Evolutionary conservation across 2,329 filamentous ascomycete genomes (phyloP), one percentile per base, ranked within the genome.

Genomic region (Ophiostoma sp.): DNA sequence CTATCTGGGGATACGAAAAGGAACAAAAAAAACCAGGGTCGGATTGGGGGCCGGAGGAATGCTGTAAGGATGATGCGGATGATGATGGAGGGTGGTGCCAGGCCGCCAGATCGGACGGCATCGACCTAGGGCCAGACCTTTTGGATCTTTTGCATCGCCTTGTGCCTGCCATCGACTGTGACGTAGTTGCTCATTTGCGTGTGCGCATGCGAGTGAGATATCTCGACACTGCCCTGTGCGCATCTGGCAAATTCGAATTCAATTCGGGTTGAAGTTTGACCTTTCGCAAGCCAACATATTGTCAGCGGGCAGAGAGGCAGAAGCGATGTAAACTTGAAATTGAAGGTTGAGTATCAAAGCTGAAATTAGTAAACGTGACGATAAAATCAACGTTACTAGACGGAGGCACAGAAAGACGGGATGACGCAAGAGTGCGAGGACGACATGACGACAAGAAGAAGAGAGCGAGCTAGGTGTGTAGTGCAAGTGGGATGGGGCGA

Each of bases 31-130:
- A 52, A 25, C 61, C 61, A 45, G 61, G 36, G 39, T 66, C 22
- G 61, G n/a, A 42, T 66, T 66, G 61, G 61, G 61, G 36, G 59
- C 52, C 59, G 61, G 61, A 66, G 61, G 61, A 66, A 66, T n/a
- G 61, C 61, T 45, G 39, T 11, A 42, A 45, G 61, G 22, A 45
- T 66, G n/a, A 28, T 50, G n/a, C n/a, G n/a, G n/a, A n/a, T 42
- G 6, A 42, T 42, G 39, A 42, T 42, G 36, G 31, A n/a, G 28
- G 33, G 28, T 22, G 57, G 25, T 2, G 55, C 19, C n/a, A 12
- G 59, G 7, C 19, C 31, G 59, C 59, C 3, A 63, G 59, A 63
- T 63, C 33, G 59, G 59, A 17, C 39, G 6, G 9, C 9, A 42
- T 42, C 36, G 36, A 64, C 59, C n/a, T 9, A 3, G 36, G 59